Base-by-base conservation (phyloP, 2,329 filamentous ascomycete species). In the Zalaria obscura region DNA sequence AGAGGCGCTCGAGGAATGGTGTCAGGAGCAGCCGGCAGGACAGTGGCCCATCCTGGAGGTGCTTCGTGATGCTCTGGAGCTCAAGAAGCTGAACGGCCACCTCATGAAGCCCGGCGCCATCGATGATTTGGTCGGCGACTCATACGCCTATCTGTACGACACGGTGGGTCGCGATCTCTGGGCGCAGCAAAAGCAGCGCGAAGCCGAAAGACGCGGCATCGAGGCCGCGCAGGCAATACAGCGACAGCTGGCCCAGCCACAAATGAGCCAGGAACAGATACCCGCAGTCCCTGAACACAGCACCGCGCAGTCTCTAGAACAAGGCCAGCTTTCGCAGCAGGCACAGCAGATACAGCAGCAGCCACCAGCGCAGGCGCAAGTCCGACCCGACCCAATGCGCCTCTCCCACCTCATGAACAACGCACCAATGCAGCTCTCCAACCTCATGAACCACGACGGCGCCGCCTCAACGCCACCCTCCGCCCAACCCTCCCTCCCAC, bases 111-210 rank as follows among this genome's bases (percentile, higher is more conserved):
- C 81, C 1, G 75, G 78, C 0, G 71, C 80, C 6, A 89, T 96
- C 36, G 91, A 98, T 53, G 91, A 98, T 54, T 72, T 96, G n/a
- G 83, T 95, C 49, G 83, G 80, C 25, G 91, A 98, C 60, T 79
- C 83, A 38, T 98, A 94, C 59, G 82, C 84, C 1, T 72, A 77
- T 38, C 67, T 93, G 10, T 91, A 85, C 55, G 69, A 72, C 11
- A 74, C 80, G 27, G 65, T 87, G 38, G 76, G 76, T 2, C 73
- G 73, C 35, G 68, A 67, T 3, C 62, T 86, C n/a, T 62, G 70
- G 36, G 51, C 57, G 41, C 48, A 48, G 36, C 54, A 48, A 26
- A 44, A 48, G 27, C 50, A 49, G 8, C 41, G 41, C 9, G 42
- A 47, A 9, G 39, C 40, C 11, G 44, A 45, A 26, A 48, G 48